These are phyloP conservation scores for Linaria vulgaris DNA, from an alignment of 257 asterid species.

Conservation along the genomic window DNA sequence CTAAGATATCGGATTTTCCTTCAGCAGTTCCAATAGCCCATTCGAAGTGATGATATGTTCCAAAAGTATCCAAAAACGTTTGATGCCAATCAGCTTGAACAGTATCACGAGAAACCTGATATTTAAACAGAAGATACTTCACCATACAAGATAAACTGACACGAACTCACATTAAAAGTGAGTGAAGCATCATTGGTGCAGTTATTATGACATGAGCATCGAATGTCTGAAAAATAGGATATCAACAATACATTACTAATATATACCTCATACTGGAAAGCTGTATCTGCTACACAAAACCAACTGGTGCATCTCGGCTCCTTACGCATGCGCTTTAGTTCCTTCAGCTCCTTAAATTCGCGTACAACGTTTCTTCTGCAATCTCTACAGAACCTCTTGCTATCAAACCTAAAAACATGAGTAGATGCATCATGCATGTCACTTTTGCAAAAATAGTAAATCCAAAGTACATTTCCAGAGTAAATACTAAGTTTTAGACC, in stretches of 20 bases:
- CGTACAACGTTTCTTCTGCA: constrained; percentile 97
- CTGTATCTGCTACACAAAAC: constrained; percentile 95
- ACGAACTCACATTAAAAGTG: constrained; percentile 8
- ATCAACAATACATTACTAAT: constrained; percentile 16
- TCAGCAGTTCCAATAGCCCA: constrained; percentile 89
- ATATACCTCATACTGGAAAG: constrained; percentile 89
- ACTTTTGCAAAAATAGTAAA: constrained; percentile 1
- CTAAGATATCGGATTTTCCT: constrained; percentile 90
- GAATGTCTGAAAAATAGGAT: constrained; percentile 18
- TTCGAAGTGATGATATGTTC: constrained; percentile 63
- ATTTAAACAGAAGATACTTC: constrained; percentile 25
- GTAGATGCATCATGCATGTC: background rate
- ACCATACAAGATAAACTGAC: constrained; percentile 25
- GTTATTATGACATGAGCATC: constrained; percentile 10
- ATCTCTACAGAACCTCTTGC: constrained; percentile 98
- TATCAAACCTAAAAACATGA: constrained; percentile 74
- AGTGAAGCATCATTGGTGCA: constrained; percentile 5
- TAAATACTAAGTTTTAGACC: background rate
- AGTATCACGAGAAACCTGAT: constrained; percentile 61
- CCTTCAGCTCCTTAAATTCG: constrained; percentile 95
- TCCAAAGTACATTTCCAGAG: background rate
- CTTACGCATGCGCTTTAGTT: constrained; percentile 78
- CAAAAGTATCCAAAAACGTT: constrained; percentile 51
- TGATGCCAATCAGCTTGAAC: constrained; percentile 68
- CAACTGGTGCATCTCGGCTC: constrained; percentile 87